Evolutionary conservation across 352 stramenopile species (phyloP), one percentile per base, ranked within the genome.

Genomic region (Globisporangium apiculatum): DNA sequence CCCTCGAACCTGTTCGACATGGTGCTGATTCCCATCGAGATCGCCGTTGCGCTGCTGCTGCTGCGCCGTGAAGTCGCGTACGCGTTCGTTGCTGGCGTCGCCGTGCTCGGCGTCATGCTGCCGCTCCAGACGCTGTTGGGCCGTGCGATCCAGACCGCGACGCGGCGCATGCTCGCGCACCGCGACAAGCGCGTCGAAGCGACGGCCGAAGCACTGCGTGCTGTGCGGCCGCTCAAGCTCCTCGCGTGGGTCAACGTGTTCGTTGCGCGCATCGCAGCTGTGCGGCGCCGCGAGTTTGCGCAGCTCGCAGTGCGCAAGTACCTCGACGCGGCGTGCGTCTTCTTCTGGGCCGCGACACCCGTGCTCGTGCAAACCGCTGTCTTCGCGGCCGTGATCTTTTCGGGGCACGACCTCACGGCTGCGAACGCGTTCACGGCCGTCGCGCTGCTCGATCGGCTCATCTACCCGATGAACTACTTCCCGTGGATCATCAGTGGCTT

Each of bases 391-490:
- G 71, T 94, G 7, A 72, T 95, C 15, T 86, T 84, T 58, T 73
- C 71, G 38, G 80, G 76, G 17, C 72, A 86, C 58, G 76, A 86
- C 42, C 70, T 94, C 48, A 89, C 80, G 3, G 85, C 85, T 8
- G 83, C 85, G 15, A 87, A 91, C 50, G 85, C 85, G 11, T 92
- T 94, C 62, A 92, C 86, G 8, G 80, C 86, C 0, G 83, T 97
- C 31, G 75, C 89, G n/a, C 60, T 96, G 46, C 70, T 97, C 0
- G 83, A 96, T 49, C 84, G 86, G 7, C 73, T 97, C 5, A 89
- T 97, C 31, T 95, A 91, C 55, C 89, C 89, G 1, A 96, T 97
- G 78, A 96, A 96, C 49, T 92, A 92, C 46, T 94, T 96, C 31
- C 87, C 87, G 17, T 96, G 87, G 86, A 93, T 97, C 63, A 85